Evolutionary conservation across 2,329 filamentous ascomycete genomes (phyloP).

Genomic region (Macroventuria anomochaeta): DNA sequence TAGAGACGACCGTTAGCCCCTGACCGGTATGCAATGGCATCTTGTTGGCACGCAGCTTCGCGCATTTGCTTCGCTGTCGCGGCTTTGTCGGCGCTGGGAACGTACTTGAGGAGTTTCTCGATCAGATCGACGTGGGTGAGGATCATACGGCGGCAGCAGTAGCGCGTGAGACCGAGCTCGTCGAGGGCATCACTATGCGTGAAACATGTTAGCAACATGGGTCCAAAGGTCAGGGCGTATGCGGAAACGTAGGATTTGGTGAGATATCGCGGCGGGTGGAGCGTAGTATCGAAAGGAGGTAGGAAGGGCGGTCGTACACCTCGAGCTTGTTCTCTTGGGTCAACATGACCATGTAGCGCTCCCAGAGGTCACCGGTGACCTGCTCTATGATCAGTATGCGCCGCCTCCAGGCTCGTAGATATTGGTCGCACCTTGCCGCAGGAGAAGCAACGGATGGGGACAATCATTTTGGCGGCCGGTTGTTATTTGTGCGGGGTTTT

Average conservation of each 20-base stretch:
- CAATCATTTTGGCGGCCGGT: slow-evolving; percentile 77
- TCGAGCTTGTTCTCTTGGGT: slow-evolving; percentile 62
- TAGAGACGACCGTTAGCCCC: slow-evolving; percentile 32
- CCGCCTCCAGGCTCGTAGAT: slow-evolving; percentile 13
- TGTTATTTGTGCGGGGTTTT: background rate
- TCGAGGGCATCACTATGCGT: slow-evolving; percentile 87
- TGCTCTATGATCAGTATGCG: slow-evolving; percentile 53
- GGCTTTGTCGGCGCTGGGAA: slow-evolving; percentile 25
- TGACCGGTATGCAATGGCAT: slow-evolving; percentile 7
- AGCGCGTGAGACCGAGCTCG: slow-evolving; percentile 87
- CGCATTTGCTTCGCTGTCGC: slow-evolving; percentile 12
- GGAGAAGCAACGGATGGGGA: slow-evolving; percentile 97
- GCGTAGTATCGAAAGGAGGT: background rate
- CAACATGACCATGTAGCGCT: slow-evolving; percentile 88
- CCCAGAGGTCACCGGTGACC: slow-evolving; percentile 98
- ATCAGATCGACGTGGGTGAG: slow-evolving; percentile 99
- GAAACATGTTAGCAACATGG: slow-evolving; percentile 14
- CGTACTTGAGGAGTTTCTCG: slow-evolving; percentile 81
- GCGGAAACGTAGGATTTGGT: background rate
- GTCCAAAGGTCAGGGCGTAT: background rate
- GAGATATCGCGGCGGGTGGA: background rate
- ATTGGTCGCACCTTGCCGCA: slow-evolving; percentile 83
- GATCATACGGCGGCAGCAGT: slow-evolving; percentile 99
- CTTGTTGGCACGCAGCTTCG: slow-evolving; percentile 6
- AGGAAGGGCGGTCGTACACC: slow-evolving; percentile 34